Conservation (phyloP, 371 early-diverging fungal species). For the Mucor mucedo region DNA sequence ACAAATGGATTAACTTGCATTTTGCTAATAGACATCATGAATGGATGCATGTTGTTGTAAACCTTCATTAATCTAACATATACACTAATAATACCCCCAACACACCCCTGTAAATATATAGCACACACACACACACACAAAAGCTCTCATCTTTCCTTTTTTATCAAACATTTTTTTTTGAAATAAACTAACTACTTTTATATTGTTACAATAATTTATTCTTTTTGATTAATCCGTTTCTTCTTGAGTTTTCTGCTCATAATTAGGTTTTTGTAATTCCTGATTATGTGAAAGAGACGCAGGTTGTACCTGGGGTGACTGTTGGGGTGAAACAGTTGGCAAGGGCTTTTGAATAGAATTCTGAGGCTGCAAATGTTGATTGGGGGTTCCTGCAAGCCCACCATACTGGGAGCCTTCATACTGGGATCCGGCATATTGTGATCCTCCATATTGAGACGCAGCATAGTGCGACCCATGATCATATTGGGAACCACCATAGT, state of each 20-base stretch:
- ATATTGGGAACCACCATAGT: not conserved
- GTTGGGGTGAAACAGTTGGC: not conserved
- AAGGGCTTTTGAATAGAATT: conserved; percentile 2
- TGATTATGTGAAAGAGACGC: not conserved
- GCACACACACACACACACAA: not conserved
- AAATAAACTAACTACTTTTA: not conserved
- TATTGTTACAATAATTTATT: not conserved
- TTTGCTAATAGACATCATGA: conserved; percentile 53
- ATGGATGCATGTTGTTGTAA: conserved; percentile 57
- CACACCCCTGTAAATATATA: conserved; percentile 1
- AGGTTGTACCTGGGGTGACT: not conserved
- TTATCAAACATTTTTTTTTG: not conserved
- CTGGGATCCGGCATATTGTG: conserved; percentile 2
- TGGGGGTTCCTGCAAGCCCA: not conserved
- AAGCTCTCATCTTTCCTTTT: not conserved
- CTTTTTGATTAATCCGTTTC: conserved; percentile 3
- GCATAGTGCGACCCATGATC: not conserved
- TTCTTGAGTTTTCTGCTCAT: conserved; percentile 12
- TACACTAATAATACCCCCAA: not conserved
- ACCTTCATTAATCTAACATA: conserved; percentile 34
- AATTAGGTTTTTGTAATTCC: conserved; percentile 7
- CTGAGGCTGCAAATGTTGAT: conserved; percentile 1
- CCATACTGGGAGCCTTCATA: not conserved
- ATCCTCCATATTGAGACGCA: conserved; percentile 9
- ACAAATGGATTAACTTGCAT: conserved; percentile 55